Evolutionary conservation across 2,329 filamentous ascomycete species (phyloP).

Genomic region (Trichoderma brevicompactum): DNA sequence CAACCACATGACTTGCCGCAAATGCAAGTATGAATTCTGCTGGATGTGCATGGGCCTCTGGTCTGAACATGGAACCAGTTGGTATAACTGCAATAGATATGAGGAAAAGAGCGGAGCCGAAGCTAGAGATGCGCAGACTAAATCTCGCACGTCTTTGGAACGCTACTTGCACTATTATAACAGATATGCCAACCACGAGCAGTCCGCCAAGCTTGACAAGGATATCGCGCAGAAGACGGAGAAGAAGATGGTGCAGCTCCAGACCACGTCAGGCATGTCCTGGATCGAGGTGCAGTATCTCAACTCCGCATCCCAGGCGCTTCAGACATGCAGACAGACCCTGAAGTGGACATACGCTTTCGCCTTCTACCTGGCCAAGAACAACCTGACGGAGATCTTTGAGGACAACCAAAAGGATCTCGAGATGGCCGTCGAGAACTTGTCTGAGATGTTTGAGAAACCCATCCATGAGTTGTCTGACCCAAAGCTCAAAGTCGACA

Average conservation of each 20-base stretch:
- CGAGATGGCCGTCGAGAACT: conserved; percentile 92
- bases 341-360: conserved; percentile 99
- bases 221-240: conserved; percentile 96
- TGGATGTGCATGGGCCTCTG: conserved; percentile 99
- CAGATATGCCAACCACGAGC: conserved; percentile 97
- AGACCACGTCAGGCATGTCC: conserved; percentile 91
- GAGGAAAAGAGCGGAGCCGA: conserved; percentile 95
- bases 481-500: conserved; percentile 93
- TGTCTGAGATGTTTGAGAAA: conserved; percentile 99
- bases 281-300: conserved; percentile 99
- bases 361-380: conserved; percentile 93
- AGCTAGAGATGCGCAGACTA: conserved; percentile 88
- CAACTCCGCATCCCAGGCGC: conserved; percentile 86
- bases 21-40: conserved; percentile 96
- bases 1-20: conserved; percentile 97
- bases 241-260: conserved; percentile 97
- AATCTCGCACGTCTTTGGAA: conserved; percentile 86
- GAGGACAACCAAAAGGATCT: conserved; percentile 98
- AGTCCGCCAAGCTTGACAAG: conserved; percentile 94
- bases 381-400: conserved; percentile 96
- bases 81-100: conserved; percentile 98
- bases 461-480: conserved; percentile 83
- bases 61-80: conserved; percentile 98
- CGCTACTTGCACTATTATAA: conserved; percentile 99
- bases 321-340: conserved; percentile 97